Evolutionary conservation across 176 grass and related monocot species (phyloP), one percentile per base, ranked within the genome.

Genomic region (Pontederia paniculata): DNA sequence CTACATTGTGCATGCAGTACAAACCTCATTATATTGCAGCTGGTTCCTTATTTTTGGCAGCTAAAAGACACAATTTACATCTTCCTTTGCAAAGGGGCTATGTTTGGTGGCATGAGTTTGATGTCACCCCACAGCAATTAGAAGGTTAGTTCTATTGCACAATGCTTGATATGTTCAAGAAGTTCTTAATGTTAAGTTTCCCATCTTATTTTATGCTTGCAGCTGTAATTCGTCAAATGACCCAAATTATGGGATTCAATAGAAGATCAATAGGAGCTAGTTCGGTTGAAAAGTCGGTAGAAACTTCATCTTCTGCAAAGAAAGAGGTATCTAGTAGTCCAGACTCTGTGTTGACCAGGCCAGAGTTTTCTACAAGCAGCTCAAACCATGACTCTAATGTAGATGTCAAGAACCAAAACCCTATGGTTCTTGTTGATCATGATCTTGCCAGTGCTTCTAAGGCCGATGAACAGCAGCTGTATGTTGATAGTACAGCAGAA

Each of bases 211-310:
- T 22, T 20, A 15, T 42, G 28, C 43, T 49, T 71, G 65, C 76
- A 88, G 84, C 23, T 76, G 80, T 69, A 70, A 70, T 77, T 44
- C 76, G 76, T 31, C 58, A 80, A 76, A 88, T 83, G 79, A 73
- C 23, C 11, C 58, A 74, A 41, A 47, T 76, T 50, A 65, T 77
- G 72, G 51, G 46, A 60, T 61, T 48, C 31, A 79, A 79, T 66
- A 70, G 61, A 71, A 65, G 52, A 21, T 44, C 56, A 41, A 50
- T 44, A 53, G 65, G 50, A 6, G 9, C 37, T 28, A 58, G 18
- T 54, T 46, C 45, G 44, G 23, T 55, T 45, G 66, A 37, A 50
- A 72, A 65, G 44, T 63, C 64, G 17, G 55, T 51, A 7, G 31
- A 42, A 42, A 10, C 58, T 65, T 54, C 62, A 12, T 9, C 2